Conservation (phyloP, 345 rosid species). For the Eucalyptus pauciflora region DNA sequence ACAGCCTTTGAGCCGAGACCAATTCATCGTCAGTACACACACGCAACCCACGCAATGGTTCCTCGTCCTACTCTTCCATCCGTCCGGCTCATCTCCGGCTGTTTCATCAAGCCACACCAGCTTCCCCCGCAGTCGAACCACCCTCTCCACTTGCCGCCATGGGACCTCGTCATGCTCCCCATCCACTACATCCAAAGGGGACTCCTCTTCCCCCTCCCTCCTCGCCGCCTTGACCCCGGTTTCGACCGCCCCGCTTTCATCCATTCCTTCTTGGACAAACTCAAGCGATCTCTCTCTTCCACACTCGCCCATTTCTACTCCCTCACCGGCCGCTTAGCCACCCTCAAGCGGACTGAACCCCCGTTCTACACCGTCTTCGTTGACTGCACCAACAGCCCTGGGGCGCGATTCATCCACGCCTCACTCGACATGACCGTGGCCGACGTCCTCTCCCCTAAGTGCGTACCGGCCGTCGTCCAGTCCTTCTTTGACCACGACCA, state of each 20-base stretch:
- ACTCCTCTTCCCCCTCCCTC: conserved; percentile 46
- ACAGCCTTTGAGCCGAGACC: neutral
- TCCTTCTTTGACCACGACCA: conserved; percentile 61
- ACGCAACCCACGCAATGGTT: neutral
- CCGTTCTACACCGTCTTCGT: conserved; percentile 34
- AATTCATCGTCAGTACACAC: neutral
- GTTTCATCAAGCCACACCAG: conserved; percentile 37
- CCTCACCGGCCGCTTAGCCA: conserved; percentile 53
- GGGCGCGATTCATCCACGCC: conserved; percentile 39
- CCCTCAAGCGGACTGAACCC: conserved; percentile 6
- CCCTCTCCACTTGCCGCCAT: conserved; percentile 44
- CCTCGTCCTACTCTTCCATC: neutral
- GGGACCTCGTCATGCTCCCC: conserved; percentile 73
- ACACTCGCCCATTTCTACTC: conserved; percentile 74
- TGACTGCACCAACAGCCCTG: conserved; percentile 40
- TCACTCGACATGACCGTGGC: conserved; percentile 16
- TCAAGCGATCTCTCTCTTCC: conserved; percentile 38
- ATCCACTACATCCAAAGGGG: conserved; percentile 58
- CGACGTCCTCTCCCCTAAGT: conserved; percentile 34
- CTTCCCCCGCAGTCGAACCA: conserved; percentile 18
- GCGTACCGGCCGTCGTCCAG: conserved; percentile 44
- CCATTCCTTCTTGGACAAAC: conserved; percentile 15
- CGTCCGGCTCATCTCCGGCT: conserved; percentile 27
- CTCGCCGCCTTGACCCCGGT: neutral
- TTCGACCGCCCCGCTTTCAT: conserved; percentile 4